Percentiles rank a stretch among this genome's conserved stretches.
Conservation (phyloP, 2,329 filamentous ascomycete species). For the Cladophialophora carrionii region DNA sequence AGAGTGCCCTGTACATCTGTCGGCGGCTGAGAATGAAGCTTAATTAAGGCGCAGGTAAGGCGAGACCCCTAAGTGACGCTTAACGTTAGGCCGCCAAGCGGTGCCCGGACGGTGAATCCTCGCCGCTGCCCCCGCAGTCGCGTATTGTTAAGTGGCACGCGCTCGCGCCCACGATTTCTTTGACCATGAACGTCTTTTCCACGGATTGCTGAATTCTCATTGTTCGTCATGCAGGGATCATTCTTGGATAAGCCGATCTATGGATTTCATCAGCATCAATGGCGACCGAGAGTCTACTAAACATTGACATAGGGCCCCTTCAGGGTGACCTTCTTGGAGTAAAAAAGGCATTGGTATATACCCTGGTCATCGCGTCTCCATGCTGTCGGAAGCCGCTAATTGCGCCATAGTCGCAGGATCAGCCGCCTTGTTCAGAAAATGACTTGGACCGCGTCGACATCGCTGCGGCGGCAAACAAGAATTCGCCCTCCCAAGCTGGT, state of each 20-base stretch:
- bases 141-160: conserved; percentile 3
- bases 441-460: conserved; percentile 12
- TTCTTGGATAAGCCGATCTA: neutral
- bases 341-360: conserved; percentile 27
- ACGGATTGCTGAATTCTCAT: neutral
- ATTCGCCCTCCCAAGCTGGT: neutral
- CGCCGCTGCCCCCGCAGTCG: conserved; percentile 8
- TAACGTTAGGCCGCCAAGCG: neutral
- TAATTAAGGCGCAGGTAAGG: conserved; percentile 1
- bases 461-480: neutral
- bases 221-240: conserved; percentile 1
- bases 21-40: neutral
- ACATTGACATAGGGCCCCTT: conserved; percentile 28
- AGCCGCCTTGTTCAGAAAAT: conserved; percentile 24
- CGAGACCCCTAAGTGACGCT: neutral
- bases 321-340: conserved; percentile 21
- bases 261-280: conserved; percentile 18
- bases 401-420: conserved; percentile 25
- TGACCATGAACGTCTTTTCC: conserved; percentile 3
- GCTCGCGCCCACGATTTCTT: conserved; percentile 1
- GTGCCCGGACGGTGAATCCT: neutral
- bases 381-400: conserved; percentile 26
- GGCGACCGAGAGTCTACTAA: conserved; percentile 31
- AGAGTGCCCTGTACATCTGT: neutral
- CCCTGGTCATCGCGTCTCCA: neutral